Evolutionary conservation across 2,329 filamentous ascomycete species (phyloP).

Genomic region (Fusarium newnesense): DNA sequence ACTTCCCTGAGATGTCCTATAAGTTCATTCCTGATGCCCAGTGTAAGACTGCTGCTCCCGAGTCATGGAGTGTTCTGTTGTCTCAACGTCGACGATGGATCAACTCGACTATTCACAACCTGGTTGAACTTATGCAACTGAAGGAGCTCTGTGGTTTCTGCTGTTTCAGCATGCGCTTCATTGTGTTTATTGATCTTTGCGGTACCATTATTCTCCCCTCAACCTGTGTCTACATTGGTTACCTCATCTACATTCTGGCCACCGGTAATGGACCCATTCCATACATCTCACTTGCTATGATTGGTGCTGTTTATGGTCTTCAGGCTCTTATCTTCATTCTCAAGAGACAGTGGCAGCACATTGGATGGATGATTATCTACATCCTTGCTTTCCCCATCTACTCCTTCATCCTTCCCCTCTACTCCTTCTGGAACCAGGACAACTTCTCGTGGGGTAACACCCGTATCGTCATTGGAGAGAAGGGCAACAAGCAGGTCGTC

Average conservation of each 20-base stretch:
- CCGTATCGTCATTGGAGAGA: constrained; percentile 94
- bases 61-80: constrained; percentile 91
- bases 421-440: constrained; percentile 99
- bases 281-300: constrained; percentile 85
- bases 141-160: constrained; percentile 98
- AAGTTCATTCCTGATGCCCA: constrained; percentile 96
- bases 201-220: constrained; percentile 93
- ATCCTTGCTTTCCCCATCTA: constrained; percentile 95
- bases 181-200: constrained; percentile 93
- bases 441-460: constrained; percentile 99
- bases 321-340: constrained; percentile 97
- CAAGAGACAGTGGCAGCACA: constrained; percentile 97
- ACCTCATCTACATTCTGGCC: constrained; percentile 84
- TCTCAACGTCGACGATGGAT: constrained; percentile 99
- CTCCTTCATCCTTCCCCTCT: constrained; percentile 89
- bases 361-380: constrained; percentile 99
- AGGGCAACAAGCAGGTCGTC: constrained; percentile 89
- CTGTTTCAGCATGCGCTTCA: constrained; percentile 97
- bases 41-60: constrained; percentile 91
- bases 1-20: constrained; percentile 95
- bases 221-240: constrained; percentile 86
- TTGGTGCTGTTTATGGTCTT: constrained; percentile 92
- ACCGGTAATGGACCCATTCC: constrained; percentile 80
- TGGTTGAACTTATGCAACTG: constrained; percentile 88
- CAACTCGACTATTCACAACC: constrained; percentile 97